These are phyloP conservation scores for Dendrocalamus sinicus DNA, from an alignment of 176 grass and related monocot genomes.

Conservation along the genomic window DNA sequence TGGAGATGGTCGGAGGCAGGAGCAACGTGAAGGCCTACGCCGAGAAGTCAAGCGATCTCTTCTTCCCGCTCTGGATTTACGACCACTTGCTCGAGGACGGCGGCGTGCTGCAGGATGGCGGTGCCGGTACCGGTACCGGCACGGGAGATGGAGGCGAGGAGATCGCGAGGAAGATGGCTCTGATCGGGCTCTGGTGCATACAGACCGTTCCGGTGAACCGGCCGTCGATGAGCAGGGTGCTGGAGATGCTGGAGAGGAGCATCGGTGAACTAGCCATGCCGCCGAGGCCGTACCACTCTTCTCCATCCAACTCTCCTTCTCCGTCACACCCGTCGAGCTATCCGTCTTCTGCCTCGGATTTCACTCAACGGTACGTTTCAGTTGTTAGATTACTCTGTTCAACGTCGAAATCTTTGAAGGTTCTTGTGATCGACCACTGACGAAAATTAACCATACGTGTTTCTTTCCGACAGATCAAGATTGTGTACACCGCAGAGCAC, in stretches of 20 bases:
- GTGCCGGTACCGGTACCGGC: too few species aligned
- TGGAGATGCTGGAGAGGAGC: constrained; percentile 75
- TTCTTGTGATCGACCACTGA: neutral
- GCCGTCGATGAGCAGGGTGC: constrained; percentile 72
- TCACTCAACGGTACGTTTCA: constrained; percentile 25
- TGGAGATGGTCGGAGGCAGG: constrained; percentile 70
- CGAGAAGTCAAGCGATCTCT: constrained; percentile 36
- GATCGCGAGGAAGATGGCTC: constrained; percentile 59
- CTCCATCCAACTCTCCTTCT: constrained; percentile 36
- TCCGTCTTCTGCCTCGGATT: constrained; percentile 43
- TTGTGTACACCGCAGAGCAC: constrained; percentile 36
- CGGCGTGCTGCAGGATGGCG: constrained; percentile 4
- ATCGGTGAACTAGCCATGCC: constrained; percentile 54
- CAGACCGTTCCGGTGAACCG: constrained; percentile 56
- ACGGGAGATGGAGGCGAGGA: neutral
- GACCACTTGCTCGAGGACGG: constrained; percentile 47
- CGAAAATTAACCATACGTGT: neutral
- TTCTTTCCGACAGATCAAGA: constrained; percentile 33
- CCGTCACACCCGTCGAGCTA: constrained; percentile 38
- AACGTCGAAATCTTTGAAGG: neutral
- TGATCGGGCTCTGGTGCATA: constrained; percentile 77
- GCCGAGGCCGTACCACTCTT: constrained; percentile 55
- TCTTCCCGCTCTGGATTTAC: constrained; percentile 78
- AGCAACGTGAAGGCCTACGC: constrained; percentile 44
- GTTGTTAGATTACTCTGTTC: neutral